Percentiles rank a stretch among this genome's conserved stretches.
Conservation (phyloP, 2,329 filamentous ascomycete species). For the Leptoxyphium fumago region DNA sequence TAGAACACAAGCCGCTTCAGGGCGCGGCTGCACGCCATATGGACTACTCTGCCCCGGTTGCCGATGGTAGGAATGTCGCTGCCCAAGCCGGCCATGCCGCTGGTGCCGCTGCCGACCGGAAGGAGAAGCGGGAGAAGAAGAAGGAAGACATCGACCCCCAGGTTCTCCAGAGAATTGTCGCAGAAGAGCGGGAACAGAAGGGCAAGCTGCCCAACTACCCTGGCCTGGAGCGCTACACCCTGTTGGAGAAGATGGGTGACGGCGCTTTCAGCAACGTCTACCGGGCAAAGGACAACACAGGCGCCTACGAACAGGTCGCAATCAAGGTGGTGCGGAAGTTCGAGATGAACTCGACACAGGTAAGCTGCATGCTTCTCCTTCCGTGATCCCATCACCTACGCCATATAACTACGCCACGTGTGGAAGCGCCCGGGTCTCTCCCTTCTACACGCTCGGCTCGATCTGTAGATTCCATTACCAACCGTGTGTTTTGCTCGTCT, state of each 20-base stretch:
- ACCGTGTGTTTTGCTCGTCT: conserved; percentile 12
- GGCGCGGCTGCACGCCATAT: conserved; percentile 27
- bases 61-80: conserved; percentile 48
- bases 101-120: conserved; percentile 46
- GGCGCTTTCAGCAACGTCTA: conserved; percentile 99
- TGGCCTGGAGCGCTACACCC: conserved; percentile 69
- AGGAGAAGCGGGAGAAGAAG: conserved; percentile 38
- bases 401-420: no score
- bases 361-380: conserved; percentile 39
- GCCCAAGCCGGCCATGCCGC: conserved; percentile 54
- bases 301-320: conserved; percentile 64
- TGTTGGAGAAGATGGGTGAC: conserved; percentile 96
- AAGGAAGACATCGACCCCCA: conserved; percentile 40
- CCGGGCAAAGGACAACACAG: conserved; percentile 61
- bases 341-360: conserved; percentile 98
- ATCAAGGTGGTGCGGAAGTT: conserved; percentile 99
- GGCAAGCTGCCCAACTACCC: conserved; percentile 77
- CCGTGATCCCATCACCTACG: neutral
- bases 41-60: conserved; percentile 49
- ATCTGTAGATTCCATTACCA: conserved; percentile 3
- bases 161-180: conserved; percentile 72
- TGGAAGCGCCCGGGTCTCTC: conserved; percentile 4
- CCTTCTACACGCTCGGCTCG: neutral
- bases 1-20: conserved; percentile 40
- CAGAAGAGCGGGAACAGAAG: conserved; percentile 77